These are phyloP conservation scores for Datura wrightii DNA, from an alignment of 257 asterid species.

Conservation along the genomic window DNA sequence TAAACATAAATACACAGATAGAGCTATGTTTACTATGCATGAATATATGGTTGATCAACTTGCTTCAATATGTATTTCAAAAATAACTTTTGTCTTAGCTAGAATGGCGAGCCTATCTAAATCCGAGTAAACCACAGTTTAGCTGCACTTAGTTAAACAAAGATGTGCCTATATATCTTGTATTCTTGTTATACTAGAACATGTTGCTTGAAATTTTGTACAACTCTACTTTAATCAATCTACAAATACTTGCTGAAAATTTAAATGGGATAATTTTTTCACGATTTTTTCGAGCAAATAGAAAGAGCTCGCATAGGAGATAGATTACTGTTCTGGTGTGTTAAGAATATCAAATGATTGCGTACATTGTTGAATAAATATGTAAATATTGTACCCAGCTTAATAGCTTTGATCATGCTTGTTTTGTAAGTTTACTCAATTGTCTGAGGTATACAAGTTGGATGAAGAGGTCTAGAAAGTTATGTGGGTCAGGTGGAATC, in stretches of 20 bases:
- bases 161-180: neutral
- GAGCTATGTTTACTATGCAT: neutral
- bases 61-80: neutral
- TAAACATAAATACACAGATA: neutral
- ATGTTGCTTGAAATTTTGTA: neutral
- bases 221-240: neutral
- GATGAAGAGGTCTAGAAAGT: neutral
- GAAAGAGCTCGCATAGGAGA: neutral
- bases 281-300: neutral
- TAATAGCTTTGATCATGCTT: neutral
- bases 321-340: neutral
- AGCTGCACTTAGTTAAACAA: neutral
- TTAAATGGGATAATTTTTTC: neutral
- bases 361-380: no score
- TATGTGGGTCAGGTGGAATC: no score
- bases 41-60: neutral
- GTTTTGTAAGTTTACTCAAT: no score
- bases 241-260: neutral
- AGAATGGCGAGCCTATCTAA: neutral
- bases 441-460: neutral
- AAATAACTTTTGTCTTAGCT: neutral
- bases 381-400: neutral
- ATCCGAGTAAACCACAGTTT: neutral
- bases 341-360: neutral
- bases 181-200: neutral